A percentile compares a stretch with the other conserved stretches of the same genome.
Evolutionary conservation across 768 basidiomycete genomes (phyloP).

Genomic region (Serendipita sp.): DNA sequence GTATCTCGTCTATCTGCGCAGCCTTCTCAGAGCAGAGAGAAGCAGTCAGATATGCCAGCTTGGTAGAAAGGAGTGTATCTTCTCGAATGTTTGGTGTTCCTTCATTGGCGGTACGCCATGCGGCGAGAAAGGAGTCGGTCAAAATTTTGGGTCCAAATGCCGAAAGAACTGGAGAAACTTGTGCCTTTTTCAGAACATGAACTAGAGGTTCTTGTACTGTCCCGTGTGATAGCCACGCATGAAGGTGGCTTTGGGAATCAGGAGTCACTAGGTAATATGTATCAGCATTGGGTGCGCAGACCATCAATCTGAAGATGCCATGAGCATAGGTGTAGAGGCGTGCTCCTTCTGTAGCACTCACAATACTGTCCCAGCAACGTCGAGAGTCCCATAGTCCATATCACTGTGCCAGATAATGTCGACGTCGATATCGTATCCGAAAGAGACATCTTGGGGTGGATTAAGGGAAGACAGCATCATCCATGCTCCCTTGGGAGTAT

Average conservation of each 20-base stretch:
- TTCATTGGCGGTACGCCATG: background rate
- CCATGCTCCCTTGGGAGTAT: background rate
- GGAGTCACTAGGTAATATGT: background rate
- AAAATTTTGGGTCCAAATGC: background rate
- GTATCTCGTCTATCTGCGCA: background rate
- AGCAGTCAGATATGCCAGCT: background rate
- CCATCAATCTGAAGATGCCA: background rate
- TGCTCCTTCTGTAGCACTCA: background rate
- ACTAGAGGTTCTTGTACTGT: background rate
- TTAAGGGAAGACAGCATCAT: background rate
- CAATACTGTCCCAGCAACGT: background rate
- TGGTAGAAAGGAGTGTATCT: background rate
- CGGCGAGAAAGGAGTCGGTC: background rate
- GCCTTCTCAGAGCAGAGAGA: background rate
- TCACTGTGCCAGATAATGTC: background rate
- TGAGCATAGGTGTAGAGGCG: background rate
- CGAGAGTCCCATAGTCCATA: background rate
- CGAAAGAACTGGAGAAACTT: background rate
- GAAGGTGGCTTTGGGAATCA: background rate
- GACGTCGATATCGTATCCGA: background rate
- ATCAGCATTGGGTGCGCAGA: background rate
- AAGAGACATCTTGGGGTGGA: background rate
- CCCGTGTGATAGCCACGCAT: background rate
- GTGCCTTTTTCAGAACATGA: background rate
- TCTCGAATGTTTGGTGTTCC: background rate